Base-by-base conservation (phyloP, 495 filamentous ascomycete species). In the Aspergillus leporis region DNA sequence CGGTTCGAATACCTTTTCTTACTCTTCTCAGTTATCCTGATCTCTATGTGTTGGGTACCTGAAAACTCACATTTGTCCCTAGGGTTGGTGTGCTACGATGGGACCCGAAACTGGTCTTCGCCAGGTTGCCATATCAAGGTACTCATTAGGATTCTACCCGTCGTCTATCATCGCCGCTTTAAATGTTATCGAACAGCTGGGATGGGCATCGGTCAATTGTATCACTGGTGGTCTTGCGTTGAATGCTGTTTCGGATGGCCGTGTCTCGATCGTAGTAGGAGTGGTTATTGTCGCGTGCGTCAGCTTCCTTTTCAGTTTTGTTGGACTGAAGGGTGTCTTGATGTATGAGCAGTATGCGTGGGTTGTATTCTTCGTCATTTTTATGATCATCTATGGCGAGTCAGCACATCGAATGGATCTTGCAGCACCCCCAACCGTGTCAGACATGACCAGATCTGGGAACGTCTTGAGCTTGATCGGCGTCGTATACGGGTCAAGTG, bases 81-180 rank as follows among this genome's bases (percentile, higher is more conserved):
- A 70, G 67, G 65, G 67, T 28, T 72, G 62, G 61, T 82, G 76
- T 49, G 71, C 71, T 18, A 70, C 66, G 8, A 69, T 97, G 91
- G 30, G 87, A 77, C 92, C 93, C 89, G 66, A 89, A 87, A 54
- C 88, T 83, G 28, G 93, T 85, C 68, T 93, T 83, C 40, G 93
- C 87, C 56, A 97, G 69, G 70, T 97, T 86, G 28, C 90, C 88
- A 73, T 97, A 88, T 67, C 65, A 16, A 46, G 71, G 55, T 73
- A 70, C 56, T 70, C 68, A 4, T 59, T 74, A n/a, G 71, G 71
- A 13, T 73, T 61, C 55, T 74, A 68, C 31, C 70, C 68, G 0
- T 67, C 68, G 16, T 69, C 67, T 9, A 56, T 74, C 22, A 65
- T 68, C 45, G 68, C 70, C 5, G 36, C 64, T 25, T 50, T 74